Evolutionary conservation across 2,329 filamentous ascomycete genomes (phyloP), one percentile per base, ranked within the genome.

Genomic region (Aspergillus clavatus): DNA sequence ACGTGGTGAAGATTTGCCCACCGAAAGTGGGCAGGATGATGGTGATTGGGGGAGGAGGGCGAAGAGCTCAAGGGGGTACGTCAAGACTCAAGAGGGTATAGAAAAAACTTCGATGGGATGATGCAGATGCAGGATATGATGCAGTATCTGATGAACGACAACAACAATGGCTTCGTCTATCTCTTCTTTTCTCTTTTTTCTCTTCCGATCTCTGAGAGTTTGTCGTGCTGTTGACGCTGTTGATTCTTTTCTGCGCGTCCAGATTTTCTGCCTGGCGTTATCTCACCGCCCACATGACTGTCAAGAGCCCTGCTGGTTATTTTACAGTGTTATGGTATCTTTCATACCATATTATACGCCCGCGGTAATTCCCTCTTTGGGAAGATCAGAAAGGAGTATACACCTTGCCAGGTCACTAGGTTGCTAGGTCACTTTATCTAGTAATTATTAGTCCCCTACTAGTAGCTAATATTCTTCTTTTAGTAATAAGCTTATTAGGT

Each of bases 1-100:
- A 59, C 62, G 61, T 65, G 53, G 55, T 65, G 53, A 51, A 55
- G 58, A 50, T 23, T n/a, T 42, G 49, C 49, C 59, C 56, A 63
- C 60, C 42, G 38, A 33, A 46, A 42, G 51, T 54, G 50, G 50
- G 42, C 40, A 47, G n/a, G 38, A 46, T 46, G 42, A 48, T 19
- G 40, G 50, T 42, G 38, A 10, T 8, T 14, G 22, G 37, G 12
- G 26, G 19, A 11, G 22, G 3, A 24, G 18, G 26, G 12, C 6
- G 37, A 38, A 12, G 16, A 21, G 24, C 18, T 8, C 21, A 31
- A 31, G n/a, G n/a, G n/a, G n/a, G n/a, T n/a, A n/a, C n/a, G n/a
- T n/a, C n/a, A n/a, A n/a, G n/a, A n/a, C n/a, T n/a, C n/a, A n/a
- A n/a, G n/a, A n/a, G n/a, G n/a, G n/a, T n/a, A n/a, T n/a, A n/a